phyloP scores from a whole-genome alignment of 176 grass and related monocot species.

The Phyllostachys edulis region DNA sequence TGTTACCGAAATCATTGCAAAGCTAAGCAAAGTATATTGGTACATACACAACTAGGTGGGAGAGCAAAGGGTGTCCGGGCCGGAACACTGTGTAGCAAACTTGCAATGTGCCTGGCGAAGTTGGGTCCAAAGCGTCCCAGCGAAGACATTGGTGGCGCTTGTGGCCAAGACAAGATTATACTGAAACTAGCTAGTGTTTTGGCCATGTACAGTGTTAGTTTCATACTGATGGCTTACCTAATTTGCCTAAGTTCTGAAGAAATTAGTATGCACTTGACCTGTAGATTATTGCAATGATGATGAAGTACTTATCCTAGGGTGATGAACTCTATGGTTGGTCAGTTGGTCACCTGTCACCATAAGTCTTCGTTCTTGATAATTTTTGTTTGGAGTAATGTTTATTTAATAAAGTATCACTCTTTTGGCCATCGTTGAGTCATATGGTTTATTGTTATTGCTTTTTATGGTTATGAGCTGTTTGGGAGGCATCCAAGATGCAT shows the following conservation, averaged over 20 bases:
- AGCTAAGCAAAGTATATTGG: background rate
- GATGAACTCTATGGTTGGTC: background rate
- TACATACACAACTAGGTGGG: too few species aligned
- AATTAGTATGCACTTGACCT: background rate
- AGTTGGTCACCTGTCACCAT: background rate
- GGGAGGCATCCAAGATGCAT: background rate
- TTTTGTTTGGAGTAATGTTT: background rate
- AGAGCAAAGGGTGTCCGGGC: too few species aligned
- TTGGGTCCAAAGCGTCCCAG: too few species aligned
- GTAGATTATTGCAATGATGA: background rate
- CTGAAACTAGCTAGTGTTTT: too few species aligned
- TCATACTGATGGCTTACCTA: background rate
- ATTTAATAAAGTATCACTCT: background rate
- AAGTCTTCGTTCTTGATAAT: background rate
- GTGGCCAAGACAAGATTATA: too few species aligned
- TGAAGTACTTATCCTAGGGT: background rate
- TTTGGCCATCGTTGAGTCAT: background rate
- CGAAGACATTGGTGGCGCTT: too few species aligned
- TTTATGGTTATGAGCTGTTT: slow-evolving; percentile 1
- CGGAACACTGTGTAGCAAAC: too few species aligned
- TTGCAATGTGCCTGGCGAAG: too few species aligned
- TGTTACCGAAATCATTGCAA: background rate
- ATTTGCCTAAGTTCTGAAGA: background rate
- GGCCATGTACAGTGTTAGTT: too few species aligned
- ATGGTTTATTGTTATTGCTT: background rate